Base-by-base conservation (phyloP, 495 filamentous ascomycete species). In the Penicillium diatomitis region DNA sequence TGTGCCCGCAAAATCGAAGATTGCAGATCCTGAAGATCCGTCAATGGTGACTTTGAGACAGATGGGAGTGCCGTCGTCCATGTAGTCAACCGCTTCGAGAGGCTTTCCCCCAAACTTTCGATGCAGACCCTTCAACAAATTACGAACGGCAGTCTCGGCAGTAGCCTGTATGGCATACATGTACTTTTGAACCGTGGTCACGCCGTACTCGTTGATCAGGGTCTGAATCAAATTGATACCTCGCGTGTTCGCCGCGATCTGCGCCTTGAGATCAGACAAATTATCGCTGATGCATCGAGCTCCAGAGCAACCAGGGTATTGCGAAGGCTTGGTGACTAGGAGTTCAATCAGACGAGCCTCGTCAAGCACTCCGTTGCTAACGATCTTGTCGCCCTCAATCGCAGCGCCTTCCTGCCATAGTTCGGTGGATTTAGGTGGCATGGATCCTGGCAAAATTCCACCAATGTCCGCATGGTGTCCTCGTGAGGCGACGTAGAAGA, bases 391-490 rank as follows among this genome's bases (percentile, higher is more conserved):
- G 7, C 84, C 85, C 65, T 92, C 90, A 55, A 98, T 95, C 7
- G 90, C 80, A 0, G 94, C 91, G 6, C 92, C 92, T 68, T 98
- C 92, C 64, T 98, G 91, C 71, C 75, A 96, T 0, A 98, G 77
- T 57, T 96, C 92, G 4, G 85, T 81, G 3, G 90, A 96, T 52
- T 95, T 86, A 2, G 92, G 92, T 1, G 92, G 92, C 92, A 98
- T 98, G 35, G 87, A 94, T 6, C 92, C 92, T 0, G 92, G 91
- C 4, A 95, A 79, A 46, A 96, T 96, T 31, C 92, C 92, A 9
- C 92, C 92, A 54, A 98, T 97, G 63, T 98, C 92, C 2, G 92
- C 92, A 53, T 98, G 92, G 61, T 98, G 92, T 0, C 92, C 92
- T 32, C 92, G 80, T 6, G 89, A 95, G 3, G 92, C 92, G 4